Conservation (phyloP, 2,329 filamentous ascomycete genomes). For the Diaporthe destruens region DNA sequence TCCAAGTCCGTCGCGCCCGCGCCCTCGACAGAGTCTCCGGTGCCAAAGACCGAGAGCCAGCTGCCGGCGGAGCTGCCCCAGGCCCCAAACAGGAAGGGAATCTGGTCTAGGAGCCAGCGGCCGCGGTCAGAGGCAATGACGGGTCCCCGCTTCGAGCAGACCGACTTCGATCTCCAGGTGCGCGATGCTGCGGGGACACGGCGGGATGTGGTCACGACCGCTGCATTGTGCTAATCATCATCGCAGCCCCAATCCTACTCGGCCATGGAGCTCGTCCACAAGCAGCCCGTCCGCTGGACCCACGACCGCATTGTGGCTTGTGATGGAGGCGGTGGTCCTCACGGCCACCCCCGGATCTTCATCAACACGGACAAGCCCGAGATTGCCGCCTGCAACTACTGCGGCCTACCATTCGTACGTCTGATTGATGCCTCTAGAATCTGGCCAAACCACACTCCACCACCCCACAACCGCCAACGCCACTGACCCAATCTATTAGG, state of each 20-base stretch:
- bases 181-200: constrained; percentile 47
- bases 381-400: constrained; percentile 92
- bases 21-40: constrained; percentile 56
- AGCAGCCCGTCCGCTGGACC: constrained; percentile 93
- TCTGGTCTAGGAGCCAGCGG: constrained; percentile 91
- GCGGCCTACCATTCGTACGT: constrained; percentile 91
- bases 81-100: constrained; percentile 84
- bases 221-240: constrained; percentile 1
- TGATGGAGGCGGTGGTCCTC: constrained; percentile 90
- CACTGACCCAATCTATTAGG: constrained; percentile 63
- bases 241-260: constrained; percentile 85
- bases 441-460: background rate
- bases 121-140: constrained; percentile 87
- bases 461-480: constrained; percentile 9
- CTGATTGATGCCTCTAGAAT: background rate
- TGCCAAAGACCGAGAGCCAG: constrained; percentile 58
- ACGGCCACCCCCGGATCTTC: constrained; percentile 92
- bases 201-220: no score
- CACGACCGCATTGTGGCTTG: constrained; percentile 86
- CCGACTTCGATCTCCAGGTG: constrained; percentile 92
- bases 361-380: constrained; percentile 99
- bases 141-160: constrained; percentile 97
- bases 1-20: constrained; percentile 54
- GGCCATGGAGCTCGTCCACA: constrained; percentile 95
- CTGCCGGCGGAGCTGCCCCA: constrained; percentile 71